A percentile compares a stretch with the other conserved stretches of the same genome.
Conservation (phyloP, 1,284 basidiomycete genomes). For the Cryptococcus sp. region DNA sequence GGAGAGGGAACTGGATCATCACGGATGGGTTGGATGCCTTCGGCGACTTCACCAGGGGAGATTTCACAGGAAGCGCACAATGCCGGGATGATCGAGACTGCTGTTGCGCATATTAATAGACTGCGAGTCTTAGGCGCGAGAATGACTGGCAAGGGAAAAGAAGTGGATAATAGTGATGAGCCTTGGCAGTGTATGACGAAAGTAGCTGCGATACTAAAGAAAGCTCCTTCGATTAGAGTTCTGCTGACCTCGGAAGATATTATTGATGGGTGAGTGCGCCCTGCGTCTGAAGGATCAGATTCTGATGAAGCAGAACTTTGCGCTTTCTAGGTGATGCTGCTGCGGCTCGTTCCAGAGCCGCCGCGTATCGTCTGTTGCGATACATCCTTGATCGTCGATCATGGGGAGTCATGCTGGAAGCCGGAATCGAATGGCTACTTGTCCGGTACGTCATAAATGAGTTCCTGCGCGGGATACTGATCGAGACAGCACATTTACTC, state of each 20-base stretch:
- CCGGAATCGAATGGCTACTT: constrained; percentile 79
- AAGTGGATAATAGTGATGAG: constrained; percentile 29
- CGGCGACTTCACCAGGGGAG: not conserved
- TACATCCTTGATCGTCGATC: constrained; percentile 64
- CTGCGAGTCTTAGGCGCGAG: constrained; percentile 13
- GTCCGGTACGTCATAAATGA: constrained; percentile 58
- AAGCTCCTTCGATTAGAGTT: constrained; percentile 69
- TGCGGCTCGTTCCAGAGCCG: constrained; percentile 71
- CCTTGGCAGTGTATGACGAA: constrained; percentile 54
- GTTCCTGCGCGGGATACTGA: not conserved
- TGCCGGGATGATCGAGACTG: constrained; percentile 21
- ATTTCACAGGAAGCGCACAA: constrained; percentile 16
- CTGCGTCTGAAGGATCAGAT: constrained; percentile 1
- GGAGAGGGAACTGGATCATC: constrained; percentile 7
- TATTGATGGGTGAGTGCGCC: constrained; percentile 59
- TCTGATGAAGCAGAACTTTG: constrained; percentile 55
- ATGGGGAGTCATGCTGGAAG: constrained; percentile 39
- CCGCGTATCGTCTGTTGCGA: constrained; percentile 80
- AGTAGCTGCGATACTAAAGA: constrained; percentile 66
- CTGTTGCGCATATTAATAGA: constrained; percentile 11
- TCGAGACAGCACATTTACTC: constrained; percentile 65
- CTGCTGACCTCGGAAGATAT: constrained; percentile 68
- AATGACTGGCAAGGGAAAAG: constrained; percentile 12
- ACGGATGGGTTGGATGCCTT: constrained; percentile 2
- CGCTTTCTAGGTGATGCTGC: constrained; percentile 72